Conservation (phyloP, 2,329 filamentous ascomycete genomes). For the Lasiodiplodia sp. region DNA sequence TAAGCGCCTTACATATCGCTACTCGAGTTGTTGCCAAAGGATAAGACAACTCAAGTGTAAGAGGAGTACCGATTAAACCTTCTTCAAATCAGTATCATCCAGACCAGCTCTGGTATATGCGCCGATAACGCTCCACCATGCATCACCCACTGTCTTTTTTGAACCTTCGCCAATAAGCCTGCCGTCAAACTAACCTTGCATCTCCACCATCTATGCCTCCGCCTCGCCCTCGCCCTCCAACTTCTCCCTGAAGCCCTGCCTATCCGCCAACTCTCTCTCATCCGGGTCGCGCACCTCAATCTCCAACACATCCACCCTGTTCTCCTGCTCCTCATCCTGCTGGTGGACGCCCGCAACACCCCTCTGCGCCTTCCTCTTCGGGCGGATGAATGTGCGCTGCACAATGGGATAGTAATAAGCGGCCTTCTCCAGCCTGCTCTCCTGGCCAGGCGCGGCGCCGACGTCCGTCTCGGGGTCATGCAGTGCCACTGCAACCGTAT, state of each 20-base stretch:
- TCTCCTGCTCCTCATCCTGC: constrained; percentile 49
- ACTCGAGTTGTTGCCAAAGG: no score
- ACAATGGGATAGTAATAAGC: constrained; percentile 70
- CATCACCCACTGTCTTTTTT: background rate
- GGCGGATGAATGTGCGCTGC: constrained; percentile 61
- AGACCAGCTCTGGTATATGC: background rate
- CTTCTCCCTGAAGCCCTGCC: constrained; percentile 18
- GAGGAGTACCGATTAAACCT: background rate
- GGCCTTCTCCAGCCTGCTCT: constrained; percentile 53
- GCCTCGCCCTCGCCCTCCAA: constrained; percentile 23
- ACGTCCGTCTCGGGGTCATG: constrained; percentile 57
- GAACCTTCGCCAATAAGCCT: background rate
- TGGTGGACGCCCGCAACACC: constrained; percentile 50
- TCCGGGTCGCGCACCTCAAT: constrained; percentile 59
- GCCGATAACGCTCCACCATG: background rate
- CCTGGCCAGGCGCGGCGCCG: constrained; percentile 28
- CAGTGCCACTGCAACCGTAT: constrained; percentile 64
- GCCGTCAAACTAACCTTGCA: background rate
- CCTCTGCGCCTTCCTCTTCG: constrained; percentile 55
- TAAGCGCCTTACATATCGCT: no score
- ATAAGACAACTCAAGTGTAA: background rate
- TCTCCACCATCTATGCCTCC: background rate
- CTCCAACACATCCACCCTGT: constrained; percentile 62
- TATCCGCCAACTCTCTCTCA: constrained; percentile 54
- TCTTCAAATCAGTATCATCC: background rate